Evolutionary conservation across 2,329 filamentous ascomycete species (phyloP).

Genomic region (Corinectria fuckeliana): DNA sequence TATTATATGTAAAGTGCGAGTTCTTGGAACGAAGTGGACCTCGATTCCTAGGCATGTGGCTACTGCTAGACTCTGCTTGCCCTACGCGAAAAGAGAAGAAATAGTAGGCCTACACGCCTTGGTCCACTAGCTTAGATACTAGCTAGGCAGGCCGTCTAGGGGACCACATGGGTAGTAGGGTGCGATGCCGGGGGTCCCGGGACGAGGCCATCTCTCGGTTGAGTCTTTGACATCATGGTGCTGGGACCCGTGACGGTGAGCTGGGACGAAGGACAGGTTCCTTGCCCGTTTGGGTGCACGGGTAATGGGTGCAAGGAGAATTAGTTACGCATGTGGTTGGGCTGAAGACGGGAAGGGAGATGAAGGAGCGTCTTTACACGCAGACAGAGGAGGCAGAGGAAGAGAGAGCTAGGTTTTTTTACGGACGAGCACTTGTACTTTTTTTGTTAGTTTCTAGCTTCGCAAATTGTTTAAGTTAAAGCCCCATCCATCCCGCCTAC

Average conservation of each 20-base stretch:
- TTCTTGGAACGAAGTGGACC: no score
- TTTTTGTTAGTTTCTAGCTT: no score
- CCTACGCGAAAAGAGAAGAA: not conserved
- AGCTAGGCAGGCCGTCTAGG: not conserved
- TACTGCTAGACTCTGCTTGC: not conserved
- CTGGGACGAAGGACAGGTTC: not conserved
- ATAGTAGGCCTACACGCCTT: not conserved
- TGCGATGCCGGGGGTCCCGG: constrained; percentile 32
- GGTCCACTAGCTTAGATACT: constrained; percentile 6
- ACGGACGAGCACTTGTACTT: not conserved
- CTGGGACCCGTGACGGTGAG: no score
- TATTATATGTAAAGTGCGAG: no score
- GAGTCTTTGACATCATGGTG: constrained; percentile 31
- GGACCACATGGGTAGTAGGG: constrained; percentile 18
- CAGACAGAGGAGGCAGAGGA: not conserved
- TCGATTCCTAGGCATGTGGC: not conserved
- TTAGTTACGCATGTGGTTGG: no score
- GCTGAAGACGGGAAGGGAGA: no score
- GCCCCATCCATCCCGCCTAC: not conserved
- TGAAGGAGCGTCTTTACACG: constrained; percentile 20
- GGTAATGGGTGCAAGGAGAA: constrained; percentile 21
- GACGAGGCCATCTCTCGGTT: constrained; percentile 11
- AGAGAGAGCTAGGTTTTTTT: not conserved
- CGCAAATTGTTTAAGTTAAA: constrained; percentile 6
- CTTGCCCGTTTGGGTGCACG: not conserved